Conservation (phyloP, 2,329 filamentous ascomycete species). For the Fusarium vanettenii region DNA sequence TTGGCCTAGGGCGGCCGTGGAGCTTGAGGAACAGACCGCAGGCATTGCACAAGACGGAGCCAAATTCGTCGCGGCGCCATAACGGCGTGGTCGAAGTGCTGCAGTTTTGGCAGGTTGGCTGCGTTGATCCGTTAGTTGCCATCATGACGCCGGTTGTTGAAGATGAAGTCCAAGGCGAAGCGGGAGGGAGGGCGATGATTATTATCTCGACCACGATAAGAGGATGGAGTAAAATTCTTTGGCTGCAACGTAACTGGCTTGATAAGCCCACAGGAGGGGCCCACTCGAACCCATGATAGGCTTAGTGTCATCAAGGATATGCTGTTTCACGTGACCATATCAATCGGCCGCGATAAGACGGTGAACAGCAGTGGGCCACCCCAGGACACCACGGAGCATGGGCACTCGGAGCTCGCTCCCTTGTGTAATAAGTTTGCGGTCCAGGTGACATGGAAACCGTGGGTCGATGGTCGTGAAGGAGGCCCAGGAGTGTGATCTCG, state of each 20-base stretch:
- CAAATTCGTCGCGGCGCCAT: conserved; percentile 97
- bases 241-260: conserved; percentile 45
- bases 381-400: conserved; percentile 5
- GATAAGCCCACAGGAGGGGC: conserved; percentile 48
- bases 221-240: conserved; percentile 50
- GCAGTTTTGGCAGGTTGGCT: conserved; percentile 98
- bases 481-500: conserved; percentile 10
- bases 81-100: conserved; percentile 93
- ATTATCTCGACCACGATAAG: conserved; percentile 55
- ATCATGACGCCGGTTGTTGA: conserved; percentile 57
- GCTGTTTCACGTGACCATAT: conserved; percentile 47
- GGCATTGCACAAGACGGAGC: conserved; percentile 96
- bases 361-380: conserved; percentile 2
- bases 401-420: neutral
- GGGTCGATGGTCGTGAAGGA: neutral
- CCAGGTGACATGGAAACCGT: conserved; percentile 8
- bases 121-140: conserved; percentile 72
- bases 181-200: conserved; percentile 47
- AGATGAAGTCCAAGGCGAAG: conserved; percentile 41
- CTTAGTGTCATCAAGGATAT: conserved; percentile 35
- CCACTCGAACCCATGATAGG: conserved; percentile 30
- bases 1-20: conserved; percentile 91
- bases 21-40: conserved; percentile 98
- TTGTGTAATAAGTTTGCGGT: neutral
- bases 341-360: conserved; percentile 37